phyloP scores from a whole-genome alignment of 2,329 filamentous ascomycete genomes.

The Acephala macrosclerotiorum region DNA sequence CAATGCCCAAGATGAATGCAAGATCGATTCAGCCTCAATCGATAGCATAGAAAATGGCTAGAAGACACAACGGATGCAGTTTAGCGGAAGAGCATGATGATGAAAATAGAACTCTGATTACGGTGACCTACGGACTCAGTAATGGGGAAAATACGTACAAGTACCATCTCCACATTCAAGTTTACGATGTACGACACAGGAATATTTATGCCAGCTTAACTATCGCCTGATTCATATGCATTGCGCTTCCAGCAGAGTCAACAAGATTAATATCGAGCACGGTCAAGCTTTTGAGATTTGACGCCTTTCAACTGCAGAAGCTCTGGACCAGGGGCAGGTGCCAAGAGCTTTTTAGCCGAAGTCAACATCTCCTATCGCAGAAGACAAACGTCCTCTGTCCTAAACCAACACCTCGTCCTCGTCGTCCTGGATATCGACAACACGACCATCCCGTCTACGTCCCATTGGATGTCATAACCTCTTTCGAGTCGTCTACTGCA shows the following conservation, averaged over 20 bases:
- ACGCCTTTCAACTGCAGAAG: not conserved
- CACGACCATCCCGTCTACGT: constrained; percentile 19
- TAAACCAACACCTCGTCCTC: constrained; percentile 22
- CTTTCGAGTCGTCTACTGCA: constrained; percentile 30
- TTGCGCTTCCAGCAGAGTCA: not conserved
- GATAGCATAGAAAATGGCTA: constrained; percentile 20
- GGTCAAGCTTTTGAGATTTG: constrained; percentile 3
- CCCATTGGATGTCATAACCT: constrained; percentile 37
- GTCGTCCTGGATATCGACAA: constrained; percentile 31
- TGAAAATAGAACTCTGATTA: constrained; percentile 15
- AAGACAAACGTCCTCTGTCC: constrained; percentile 29
- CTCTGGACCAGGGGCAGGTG: constrained; percentile 15
- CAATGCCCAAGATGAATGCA: constrained; percentile 4
- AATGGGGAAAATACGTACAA: constrained; percentile 9
- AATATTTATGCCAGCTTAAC: not conserved
- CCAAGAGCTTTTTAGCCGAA: constrained; percentile 28
- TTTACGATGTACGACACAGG: constrained; percentile 1
- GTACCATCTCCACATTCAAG: constrained; percentile 10
- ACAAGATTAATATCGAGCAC: not conserved
- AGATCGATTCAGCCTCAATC: constrained; percentile 32
- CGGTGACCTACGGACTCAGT: not conserved
- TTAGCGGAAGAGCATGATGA: constrained; percentile 12
- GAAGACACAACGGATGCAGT: not conserved
- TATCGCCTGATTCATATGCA: not conserved
- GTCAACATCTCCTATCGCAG: constrained; percentile 31